phyloP scores from a whole-genome alignment of 2,329 filamentous ascomycete species.

The Ceratocystis huliohia region DNA sequence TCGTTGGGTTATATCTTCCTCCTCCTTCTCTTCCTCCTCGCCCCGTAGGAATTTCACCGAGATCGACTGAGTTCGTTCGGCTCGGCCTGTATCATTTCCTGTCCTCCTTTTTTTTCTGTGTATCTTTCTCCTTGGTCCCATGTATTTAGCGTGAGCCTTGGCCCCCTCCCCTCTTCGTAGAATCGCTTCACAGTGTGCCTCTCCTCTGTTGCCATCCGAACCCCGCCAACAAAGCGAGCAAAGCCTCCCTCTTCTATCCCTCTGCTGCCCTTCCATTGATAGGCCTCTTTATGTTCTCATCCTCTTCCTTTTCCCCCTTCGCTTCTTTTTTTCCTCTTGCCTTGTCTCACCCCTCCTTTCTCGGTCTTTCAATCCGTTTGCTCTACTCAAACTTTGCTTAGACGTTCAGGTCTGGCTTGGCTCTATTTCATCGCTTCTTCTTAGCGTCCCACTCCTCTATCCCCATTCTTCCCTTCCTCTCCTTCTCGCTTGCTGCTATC shows the following conservation, averaged over 20 bases:
- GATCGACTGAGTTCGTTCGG: not conserved
- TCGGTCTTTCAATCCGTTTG: not conserved
- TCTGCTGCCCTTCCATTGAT: too few relatives aligned
- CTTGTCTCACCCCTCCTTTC: not conserved
- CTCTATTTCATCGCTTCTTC: not conserved
- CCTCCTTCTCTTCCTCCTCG: not conserved
- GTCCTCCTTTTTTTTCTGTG: not conserved
- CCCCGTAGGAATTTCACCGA: constrained; percentile 2
- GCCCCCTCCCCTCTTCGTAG: not conserved
- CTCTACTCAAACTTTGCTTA: not conserved
- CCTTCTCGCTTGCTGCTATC: not conserved
- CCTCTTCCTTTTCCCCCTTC: not conserved
- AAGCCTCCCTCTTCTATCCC: too few relatives aligned
- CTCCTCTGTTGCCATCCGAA: not conserved
- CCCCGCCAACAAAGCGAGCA: not conserved
- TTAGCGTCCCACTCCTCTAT: constrained; percentile 1
- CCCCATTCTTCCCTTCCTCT: not conserved
- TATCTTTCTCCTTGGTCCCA: not conserved
- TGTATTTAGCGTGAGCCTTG: constrained; percentile 2
- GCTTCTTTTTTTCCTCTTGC: not conserved
- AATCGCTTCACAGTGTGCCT: not conserved
- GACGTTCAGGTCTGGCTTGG: not conserved
- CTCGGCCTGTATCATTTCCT: not conserved
- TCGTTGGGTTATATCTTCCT: not conserved
- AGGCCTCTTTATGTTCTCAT: not conserved